Evolutionary conservation across 805 yeast genomes (phyloP), one percentile per base, ranked within the genome.

Genomic region (Candida hungchunana): DNA sequence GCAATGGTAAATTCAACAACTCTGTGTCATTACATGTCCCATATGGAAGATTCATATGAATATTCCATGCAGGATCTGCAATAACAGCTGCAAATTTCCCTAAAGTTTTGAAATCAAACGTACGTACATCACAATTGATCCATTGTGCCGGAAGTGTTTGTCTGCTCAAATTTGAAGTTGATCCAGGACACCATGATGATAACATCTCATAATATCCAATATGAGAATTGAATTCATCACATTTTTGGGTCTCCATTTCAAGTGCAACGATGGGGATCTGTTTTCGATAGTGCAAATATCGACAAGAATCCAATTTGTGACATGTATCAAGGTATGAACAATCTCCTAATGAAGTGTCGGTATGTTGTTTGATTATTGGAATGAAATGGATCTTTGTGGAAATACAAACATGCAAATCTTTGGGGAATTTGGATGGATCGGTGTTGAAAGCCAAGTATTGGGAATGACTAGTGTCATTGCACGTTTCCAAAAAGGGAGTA

Each of bases 281-380:
- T 40, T 60, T 67, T 37, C 69, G 62, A 55, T 89, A 89, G 59
- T 89, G 97, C 24, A 86, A 67, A 54, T 83, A 89, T 17, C 93
- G 67, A 58, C 97, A 89, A 8, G 77, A 66, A 41, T 75, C 76
- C 56, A 85, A 71, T 59, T 87, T 87, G 62, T 85, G 96, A 55
- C 97, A 89, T 1, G 97, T 88, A 55, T 89, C 97, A 40, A 89
- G 67, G 55, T 89, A 89, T 8, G 96, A 88, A 56, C 97, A 89
- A 58, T 89, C 97, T 1, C 96, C 97, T 7, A 86, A 56, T 13
- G 69, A 61, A 2, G 62, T 36, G 50, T 90, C 97, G 0, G 96
- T 87, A 38, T 75, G 79, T 12, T 61, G 50, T 40, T 73, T 75
- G 20, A 74, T 58, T 20, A 73, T 61, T 10, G 80, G 80, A n/a